These are phyloP conservation scores for Ottelia alismoides DNA, from an alignment of 106 monocot species.

Conservation along the genomic window DNA sequence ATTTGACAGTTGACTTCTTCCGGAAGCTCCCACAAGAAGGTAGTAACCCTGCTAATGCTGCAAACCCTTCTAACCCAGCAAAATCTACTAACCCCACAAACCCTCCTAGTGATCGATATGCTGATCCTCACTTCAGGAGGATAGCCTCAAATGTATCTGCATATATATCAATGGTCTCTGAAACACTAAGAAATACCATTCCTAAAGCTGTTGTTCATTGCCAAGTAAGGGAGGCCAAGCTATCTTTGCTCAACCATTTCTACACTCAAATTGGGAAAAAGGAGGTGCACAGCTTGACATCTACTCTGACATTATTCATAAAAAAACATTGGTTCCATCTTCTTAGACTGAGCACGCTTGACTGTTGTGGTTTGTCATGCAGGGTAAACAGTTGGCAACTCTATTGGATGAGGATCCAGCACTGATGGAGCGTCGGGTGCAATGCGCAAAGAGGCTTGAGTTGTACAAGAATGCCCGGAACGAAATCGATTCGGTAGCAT, in stretches of 20 bases:
- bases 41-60: no score
- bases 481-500: conserved; percentile 52
- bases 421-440: conserved; percentile 50
- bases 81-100: conserved; percentile 12
- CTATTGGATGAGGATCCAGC: conserved; percentile 75
- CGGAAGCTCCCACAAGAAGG: no score
- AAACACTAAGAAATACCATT: conserved; percentile 37
- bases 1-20: no score
- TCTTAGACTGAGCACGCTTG: no score
- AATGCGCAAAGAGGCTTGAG: conserved; percentile 61
- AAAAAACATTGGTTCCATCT: no score
- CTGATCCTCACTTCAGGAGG: conserved; percentile 53
- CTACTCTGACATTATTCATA: no score
- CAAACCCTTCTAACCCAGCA: conserved; percentile 21
- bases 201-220: conserved; percentile 66
- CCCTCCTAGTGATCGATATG: background rate
- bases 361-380: background rate
- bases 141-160: conserved; percentile 69
- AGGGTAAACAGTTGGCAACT: conserved; percentile 58
- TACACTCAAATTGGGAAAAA: conserved; percentile 35
- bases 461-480: conserved; percentile 53
- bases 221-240: conserved; percentile 71
- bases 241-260: conserved; percentile 46
- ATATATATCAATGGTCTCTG: conserved; percentile 53
- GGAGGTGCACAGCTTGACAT: background rate